Evolutionary conservation across 1,284 basidiomycete species (phyloP), one percentile per base, ranked within the genome.

Genomic region (Stereum hirsutum): DNA sequence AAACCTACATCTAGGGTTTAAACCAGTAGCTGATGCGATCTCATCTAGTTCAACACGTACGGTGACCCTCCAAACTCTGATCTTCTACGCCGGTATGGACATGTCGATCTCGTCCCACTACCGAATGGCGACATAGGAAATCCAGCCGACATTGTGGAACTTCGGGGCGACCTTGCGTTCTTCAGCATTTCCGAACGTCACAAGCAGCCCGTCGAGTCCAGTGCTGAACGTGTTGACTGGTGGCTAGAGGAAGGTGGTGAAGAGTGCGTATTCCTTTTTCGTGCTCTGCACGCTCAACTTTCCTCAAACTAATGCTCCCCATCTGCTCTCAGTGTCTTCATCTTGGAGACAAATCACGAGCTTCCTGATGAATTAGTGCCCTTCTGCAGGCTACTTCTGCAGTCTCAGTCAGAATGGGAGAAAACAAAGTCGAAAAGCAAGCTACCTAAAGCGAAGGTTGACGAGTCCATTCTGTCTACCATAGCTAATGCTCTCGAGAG

Each of bases 21-120:
- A n/a, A n/a, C n/a, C n/a, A n/a, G n/a, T n/a, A n/a, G n/a, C n/a
- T n/a, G n/a, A n/a, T n/a, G n/a, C n/a, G n/a, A n/a, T n/a, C n/a
- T n/a, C n/a, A n/a, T n/a, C 12, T 30, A 93, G 89, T 91, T 81
- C 76, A 99, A 99, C 61, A 98, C 96, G 0, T 99, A 98, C 60
- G 91, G 86, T 20, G 88, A 96, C 55, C 88, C 83, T 6, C 92
- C 95, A 3, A 99, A 99, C 58, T 80, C 88, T n/a, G 93, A 96
- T 54, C 75, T 99, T 1, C 72, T 99, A 17, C 79, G 96, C 39
- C 79, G 90, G 40, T 99, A 97, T 57, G 95, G 95, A 0, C 89
- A 98, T 57, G 84, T 97, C 39, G 96, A 99, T 62, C 60, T 83
- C 32, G 59, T 91, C 17, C 72, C 70, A 10, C 58, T 89, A 3